Evolutionary conservation across 1,139 yeast species (phyloP).

Genomic region (Debaryomyces subglobosus): DNA sequence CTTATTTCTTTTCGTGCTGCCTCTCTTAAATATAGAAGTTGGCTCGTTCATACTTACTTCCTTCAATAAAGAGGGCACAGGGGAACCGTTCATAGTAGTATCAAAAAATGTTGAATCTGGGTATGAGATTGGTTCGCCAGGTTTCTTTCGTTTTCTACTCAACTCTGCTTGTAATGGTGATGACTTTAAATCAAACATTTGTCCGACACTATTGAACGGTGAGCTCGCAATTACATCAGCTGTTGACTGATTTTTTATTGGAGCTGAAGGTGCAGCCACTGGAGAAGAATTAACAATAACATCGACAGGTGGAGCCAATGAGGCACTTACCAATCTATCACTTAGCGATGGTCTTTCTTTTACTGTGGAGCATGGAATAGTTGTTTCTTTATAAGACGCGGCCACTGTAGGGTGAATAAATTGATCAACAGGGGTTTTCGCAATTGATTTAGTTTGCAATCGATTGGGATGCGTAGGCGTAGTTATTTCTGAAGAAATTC

Average conservation of each 20-base stretch:
- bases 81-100: constrained; percentile 27
- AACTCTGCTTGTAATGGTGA: constrained; percentile 20
- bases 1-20: constrained; percentile 1
- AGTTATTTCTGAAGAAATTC: neutral
- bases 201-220: constrained; percentile 8
- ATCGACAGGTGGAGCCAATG: constrained; percentile 7
- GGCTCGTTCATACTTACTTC: constrained; percentile 1
- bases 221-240: constrained; percentile 6
- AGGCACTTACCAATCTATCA: constrained; percentile 4
- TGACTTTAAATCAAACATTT: constrained; percentile 14
- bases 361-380: neutral
- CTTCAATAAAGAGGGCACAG: constrained; percentile 13
- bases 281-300: constrained; percentile 7
- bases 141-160: constrained; percentile 20
- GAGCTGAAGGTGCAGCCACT: neutral
- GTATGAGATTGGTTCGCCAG: constrained; percentile 40
- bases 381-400: constrained; percentile 2
- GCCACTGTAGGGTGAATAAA: neutral
- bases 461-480: constrained; percentile 8
- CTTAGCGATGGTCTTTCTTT: neutral
- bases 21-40: constrained; percentile 1
- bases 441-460: neutral
- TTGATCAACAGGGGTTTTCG: neutral
- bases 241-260: neutral
- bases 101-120: constrained; percentile 37